Evolutionary conservation across 768 basidiomycete genomes (phyloP).

Genomic region (Sarcodon aspratus): DNA sequence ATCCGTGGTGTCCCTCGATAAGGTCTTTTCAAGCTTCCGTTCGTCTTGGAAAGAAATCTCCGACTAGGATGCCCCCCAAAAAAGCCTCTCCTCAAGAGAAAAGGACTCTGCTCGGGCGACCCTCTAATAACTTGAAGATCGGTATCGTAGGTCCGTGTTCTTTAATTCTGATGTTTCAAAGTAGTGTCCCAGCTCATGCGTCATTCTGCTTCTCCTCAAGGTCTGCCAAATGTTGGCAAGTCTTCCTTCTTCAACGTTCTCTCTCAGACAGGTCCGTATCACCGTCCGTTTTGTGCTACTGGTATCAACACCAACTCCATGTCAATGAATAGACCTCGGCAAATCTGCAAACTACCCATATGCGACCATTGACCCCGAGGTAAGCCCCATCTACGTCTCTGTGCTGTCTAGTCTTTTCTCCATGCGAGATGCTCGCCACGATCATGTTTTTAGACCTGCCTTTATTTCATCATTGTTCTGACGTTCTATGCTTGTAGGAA

Average conservation of each 20-base stretch:
- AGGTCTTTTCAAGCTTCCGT: too few relatives aligned
- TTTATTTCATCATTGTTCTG: not conserved
- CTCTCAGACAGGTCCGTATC: conserved; percentile 69
- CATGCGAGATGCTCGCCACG: too few relatives aligned
- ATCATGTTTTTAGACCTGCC: not conserved
- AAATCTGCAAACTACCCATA: conserved; percentile 98
- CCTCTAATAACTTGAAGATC: conserved; percentile 95
- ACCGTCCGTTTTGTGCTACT: conserved; percentile 1
- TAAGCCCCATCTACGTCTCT: conserved; percentile 6
- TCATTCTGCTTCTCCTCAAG: conserved; percentile 25
- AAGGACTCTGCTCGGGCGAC: conserved; percentile 80
- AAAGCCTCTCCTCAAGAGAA: conserved; percentile 71
- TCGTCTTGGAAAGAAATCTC: too few relatives aligned
- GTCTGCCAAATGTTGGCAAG: conserved; percentile 95
- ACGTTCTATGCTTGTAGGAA: conserved; percentile 28
- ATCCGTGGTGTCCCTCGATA: too few relatives aligned
- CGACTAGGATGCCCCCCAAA: conserved; percentile 70
- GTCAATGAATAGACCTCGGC: conserved; percentile 50
- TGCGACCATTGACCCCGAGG: conserved; percentile 84
- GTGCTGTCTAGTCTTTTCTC: not conserved
- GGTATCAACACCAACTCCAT: not conserved
- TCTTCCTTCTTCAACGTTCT: conserved; percentile 98
- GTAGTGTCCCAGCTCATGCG: not conserved
- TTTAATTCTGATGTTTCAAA: not conserved
- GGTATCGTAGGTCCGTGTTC: conserved; percentile 88